Evolutionary conservation across 2,329 filamentous ascomycete species (phyloP).

Genomic region (Colletotrichum tropicicola): DNA sequence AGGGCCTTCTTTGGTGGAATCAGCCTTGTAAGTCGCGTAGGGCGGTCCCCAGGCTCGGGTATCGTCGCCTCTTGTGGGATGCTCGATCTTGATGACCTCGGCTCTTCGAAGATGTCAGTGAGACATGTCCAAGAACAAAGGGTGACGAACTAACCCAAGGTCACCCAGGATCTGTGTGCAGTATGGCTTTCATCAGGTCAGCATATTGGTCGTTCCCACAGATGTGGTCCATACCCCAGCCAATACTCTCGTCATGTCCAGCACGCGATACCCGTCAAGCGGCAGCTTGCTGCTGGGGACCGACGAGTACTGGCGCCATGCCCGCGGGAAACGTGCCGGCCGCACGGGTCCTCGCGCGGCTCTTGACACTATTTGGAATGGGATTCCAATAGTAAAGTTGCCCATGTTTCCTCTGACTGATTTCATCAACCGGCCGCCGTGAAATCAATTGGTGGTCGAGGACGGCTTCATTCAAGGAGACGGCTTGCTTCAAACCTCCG

Average conservation of each 20-base stretch:
- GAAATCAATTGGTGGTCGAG: not conserved
- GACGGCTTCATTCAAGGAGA: not conserved
- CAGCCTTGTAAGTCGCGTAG: constrained; percentile 80
- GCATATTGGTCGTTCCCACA: rapidly evolving
- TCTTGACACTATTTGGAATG: not conserved
- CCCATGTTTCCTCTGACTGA: not conserved
- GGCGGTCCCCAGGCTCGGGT: constrained; percentile 97
- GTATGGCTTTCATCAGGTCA: constrained; percentile 74
- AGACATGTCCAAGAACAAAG: too few relatives aligned
- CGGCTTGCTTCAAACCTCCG: constrained; percentile 18
- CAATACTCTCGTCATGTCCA: constrained; percentile 96
- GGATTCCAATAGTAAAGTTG: not conserved
- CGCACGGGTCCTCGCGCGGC: not conserved
- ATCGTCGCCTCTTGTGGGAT: constrained; percentile 90
- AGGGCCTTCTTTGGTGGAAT: constrained; percentile 68
- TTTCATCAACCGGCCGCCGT: not conserved
- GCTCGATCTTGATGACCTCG: constrained; percentile 97
- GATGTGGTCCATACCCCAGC: constrained; percentile 77
- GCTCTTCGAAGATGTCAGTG: constrained; percentile 66
- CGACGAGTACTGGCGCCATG: constrained; percentile 41
- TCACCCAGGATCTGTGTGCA: constrained; percentile 97
- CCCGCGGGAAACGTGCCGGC: not conserved
- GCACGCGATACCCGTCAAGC: constrained; percentile 84
- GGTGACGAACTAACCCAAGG: too few relatives aligned
- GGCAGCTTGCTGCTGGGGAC: constrained; percentile 58